Conservation (phyloP, 1,139 yeast species). For the Pneumocystis sp. region DNA sequence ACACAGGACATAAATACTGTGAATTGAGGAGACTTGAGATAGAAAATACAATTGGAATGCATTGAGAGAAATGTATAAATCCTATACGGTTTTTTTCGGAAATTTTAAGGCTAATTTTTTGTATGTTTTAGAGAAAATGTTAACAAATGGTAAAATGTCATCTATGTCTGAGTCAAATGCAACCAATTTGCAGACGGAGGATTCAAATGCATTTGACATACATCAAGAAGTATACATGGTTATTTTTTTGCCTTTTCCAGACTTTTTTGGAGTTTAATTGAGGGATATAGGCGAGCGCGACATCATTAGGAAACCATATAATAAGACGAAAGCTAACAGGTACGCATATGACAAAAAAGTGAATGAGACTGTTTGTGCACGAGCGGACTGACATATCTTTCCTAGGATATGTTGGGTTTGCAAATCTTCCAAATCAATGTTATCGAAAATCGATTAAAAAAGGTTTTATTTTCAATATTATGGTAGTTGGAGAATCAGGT, state of each 20-base stretch:
- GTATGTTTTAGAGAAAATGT: background rate
- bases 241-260: background rate
- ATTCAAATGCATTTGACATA: background rate
- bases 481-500: slow-evolving; percentile 82
- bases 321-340: slow-evolving; percentile 12
- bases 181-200: background rate
- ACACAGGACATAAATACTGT: too few species aligned
- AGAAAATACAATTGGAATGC: too few species aligned
- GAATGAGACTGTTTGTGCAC: background rate
- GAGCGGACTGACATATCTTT: background rate
- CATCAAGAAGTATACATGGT: background rate
- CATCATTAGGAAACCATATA: slow-evolving; percentile 5
- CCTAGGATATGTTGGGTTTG: slow-evolving; percentile 82
- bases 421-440: slow-evolving; percentile 97
- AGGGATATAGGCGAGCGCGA: background rate
- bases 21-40: too few species aligned
- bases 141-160: background rate
- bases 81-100: background rate
- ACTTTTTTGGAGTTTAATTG: background rate
- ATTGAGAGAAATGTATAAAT: too few species aligned
- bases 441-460: slow-evolving; percentile 85
- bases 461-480: slow-evolving; percentile 80
- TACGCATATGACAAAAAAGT: background rate
- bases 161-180: background rate
- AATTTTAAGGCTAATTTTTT: background rate